Evolutionary conservation across 1,284 basidiomycete species (phyloP), one percentile per base, ranked within the genome.

Genomic region (Erythrobasidium hasegawianum): DNA sequence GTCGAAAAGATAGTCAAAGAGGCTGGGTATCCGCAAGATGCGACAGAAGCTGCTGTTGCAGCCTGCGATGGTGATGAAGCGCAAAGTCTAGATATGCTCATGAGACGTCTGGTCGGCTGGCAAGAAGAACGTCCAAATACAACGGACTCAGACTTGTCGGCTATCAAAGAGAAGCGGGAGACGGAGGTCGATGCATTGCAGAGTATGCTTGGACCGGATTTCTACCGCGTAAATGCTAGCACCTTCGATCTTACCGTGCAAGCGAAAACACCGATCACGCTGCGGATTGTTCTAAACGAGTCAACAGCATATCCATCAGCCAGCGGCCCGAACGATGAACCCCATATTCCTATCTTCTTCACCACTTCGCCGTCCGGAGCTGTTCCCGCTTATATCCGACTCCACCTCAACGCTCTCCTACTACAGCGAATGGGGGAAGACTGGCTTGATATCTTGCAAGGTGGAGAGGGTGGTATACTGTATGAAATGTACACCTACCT

Each of bases 1-100:
- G 84, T 87, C 69, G 90, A 96, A 60, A 85, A 86, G 73, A 84
- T 90, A 1, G 82, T 87, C 62, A 91, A 90, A 74, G 84, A 88
- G 74, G 89, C 87, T 47, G 93, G 92, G 1, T 93, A 87, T 79
- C 92, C 92, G 7, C 78, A 83, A 1, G 84, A 87, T 67, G 80
- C 83, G 9, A 88, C 93, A 14, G 85, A 58, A 84, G 72, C 80
- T 81, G 27, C 82, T 80, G 60, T 70, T 2, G 67, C 65, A 13
- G 66, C 60, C 2, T 62, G 68, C 8, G 72, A 73, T 8, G 72
- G 74, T 16, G 66, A 72, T 26, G 77, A 80, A 59, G 76, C 75
- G 0, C 70, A 73, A 1, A 77, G 75, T 0, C 64, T 81, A 2
- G 79, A 80, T 49, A 55, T 78, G 1, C 71, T 81, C 2, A 75